Evolutionary conservation across 2,329 filamentous ascomycete species (phyloP).

Genomic region (Trichoderma semiorbis): DNA sequence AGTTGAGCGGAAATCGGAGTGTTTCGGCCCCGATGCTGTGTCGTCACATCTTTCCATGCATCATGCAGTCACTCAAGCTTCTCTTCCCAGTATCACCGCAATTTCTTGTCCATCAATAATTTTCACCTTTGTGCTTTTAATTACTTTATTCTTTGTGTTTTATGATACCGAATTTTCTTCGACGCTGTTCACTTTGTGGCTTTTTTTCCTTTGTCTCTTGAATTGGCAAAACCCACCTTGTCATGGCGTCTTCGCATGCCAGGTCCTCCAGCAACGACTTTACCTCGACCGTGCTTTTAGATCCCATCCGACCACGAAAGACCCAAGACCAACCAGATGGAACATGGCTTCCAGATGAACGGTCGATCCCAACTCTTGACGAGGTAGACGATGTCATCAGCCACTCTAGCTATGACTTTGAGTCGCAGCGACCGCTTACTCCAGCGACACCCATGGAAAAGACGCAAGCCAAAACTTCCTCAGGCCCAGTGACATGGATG

Average conservation of each 20-base stretch:
- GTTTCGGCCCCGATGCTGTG: background rate
- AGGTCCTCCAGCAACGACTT: conserved; percentile 10
- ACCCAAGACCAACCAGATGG: background rate
- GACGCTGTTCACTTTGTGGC: background rate
- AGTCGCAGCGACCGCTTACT: background rate
- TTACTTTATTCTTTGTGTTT: background rate
- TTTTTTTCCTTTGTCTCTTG: background rate
- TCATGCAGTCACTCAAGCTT: background rate
- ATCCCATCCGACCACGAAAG: background rate
- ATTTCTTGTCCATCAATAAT: background rate
- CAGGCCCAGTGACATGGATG: conserved; percentile 57
- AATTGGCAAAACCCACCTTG: background rate
- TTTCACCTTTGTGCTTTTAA: background rate
- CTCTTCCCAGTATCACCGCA: background rate
- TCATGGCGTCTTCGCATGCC: conserved; percentile 5
- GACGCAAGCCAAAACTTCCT: background rate
- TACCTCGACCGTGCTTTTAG: background rate
- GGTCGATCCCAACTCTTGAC: background rate
- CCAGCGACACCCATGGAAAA: background rate
- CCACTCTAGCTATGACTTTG: background rate
- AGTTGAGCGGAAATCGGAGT: background rate
- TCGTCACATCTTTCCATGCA: background rate
- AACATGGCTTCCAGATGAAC: background rate
- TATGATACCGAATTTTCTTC: background rate
- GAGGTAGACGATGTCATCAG: background rate